Base-by-base conservation (phyloP, 2,329 filamentous ascomycete species). In the Pseudocercospora macadamiae region DNA sequence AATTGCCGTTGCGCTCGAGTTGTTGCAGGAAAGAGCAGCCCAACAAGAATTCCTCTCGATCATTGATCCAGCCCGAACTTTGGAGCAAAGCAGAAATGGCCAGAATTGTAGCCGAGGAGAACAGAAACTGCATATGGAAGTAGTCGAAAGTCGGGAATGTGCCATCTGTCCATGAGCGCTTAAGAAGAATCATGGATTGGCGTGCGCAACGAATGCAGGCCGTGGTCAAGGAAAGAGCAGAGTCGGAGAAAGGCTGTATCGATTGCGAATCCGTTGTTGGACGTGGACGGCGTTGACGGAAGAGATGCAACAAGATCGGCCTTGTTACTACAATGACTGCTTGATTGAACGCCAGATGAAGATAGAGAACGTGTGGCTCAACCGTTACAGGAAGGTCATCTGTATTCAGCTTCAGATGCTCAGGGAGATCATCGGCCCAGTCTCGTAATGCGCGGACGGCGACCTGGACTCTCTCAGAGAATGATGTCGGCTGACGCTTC, bases 131-230 rank as follows among this genome's bases (percentile, higher is more conserved):
- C 0, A 76, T 76, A 64, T 76, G 74, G 47, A 77, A 77, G 65
- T 79, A 81, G 10, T 80, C 79, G 45, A 81, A 80, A 0, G 75
- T 80, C 0, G 74, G 69, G 54, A 81, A 80, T 0, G 77, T 75
- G 0, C 80, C 80, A 28, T 79, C 74, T 1, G 80, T 75, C 80
- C 79, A 82, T 10, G 73, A 73, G 4, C 79, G 73, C 2, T 74
- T 77, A 0, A 82, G 67, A 0, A 81, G 67, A 0, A 72, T 72
- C 44, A 74, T 74, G 0, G 79, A 80, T 30, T 81, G 76, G 0
- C 77, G 73, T 0, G 79, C 78, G 23, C 77, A 79, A 14, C 75
- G 73, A 0, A 80, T 73, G 53, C 79, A 81, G 0, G 79, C 77
- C 51, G 79, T 77, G 0, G 77, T 74, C 1, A 80, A 63, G 0